A percentile compares a stretch with the other conserved stretches of the same genome.
These are phyloP conservation scores for Lepiota venenata DNA, from an alignment of 768 basidiomycete genomes.

Conservation along the genomic window DNA sequence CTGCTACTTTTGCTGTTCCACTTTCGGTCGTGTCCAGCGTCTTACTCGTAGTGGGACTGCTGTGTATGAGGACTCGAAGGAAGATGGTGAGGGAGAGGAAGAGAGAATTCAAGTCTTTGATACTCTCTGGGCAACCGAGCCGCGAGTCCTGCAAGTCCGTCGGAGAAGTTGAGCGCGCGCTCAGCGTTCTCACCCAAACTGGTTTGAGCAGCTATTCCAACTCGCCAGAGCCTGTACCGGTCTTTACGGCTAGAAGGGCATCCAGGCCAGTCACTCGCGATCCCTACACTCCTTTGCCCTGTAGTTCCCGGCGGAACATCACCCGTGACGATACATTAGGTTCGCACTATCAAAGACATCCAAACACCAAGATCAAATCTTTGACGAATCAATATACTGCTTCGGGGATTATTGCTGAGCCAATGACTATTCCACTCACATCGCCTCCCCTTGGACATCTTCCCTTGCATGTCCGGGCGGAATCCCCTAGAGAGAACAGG, in stretches of 20 bases:
- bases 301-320: not conserved
- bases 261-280: not conserved
- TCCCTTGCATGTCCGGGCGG: not conserved
- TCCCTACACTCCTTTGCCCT: not conserved
- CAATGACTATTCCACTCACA: not conserved
- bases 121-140: constrained; percentile 15
- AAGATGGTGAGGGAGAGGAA: constrained; percentile 19
- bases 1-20: constrained; percentile 30
- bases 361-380: not conserved
- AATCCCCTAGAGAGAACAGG: not conserved
- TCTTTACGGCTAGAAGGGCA: constrained; percentile 18
- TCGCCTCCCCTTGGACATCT: not conserved
- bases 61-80: constrained; percentile 26
- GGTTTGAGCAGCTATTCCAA: constrained; percentile 10
- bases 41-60: constrained; percentile 23
- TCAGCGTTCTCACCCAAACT: constrained; percentile 16
- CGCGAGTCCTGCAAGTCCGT: constrained; percentile 16
- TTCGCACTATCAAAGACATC: not conserved
- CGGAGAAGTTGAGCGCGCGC: constrained; percentile 18
- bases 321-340: not conserved
- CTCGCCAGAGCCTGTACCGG: constrained; percentile 16
- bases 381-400: constrained; percentile 3
- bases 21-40: constrained; percentile 29
- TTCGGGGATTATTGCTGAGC: not conserved
- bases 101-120: constrained; percentile 17